Percentiles rank a stretch among this genome's conserved stretches.
phyloP scores from a whole-genome alignment of 192 early-diverging fungal species.

The Jimgerdemannia lactiflua region DNA sequence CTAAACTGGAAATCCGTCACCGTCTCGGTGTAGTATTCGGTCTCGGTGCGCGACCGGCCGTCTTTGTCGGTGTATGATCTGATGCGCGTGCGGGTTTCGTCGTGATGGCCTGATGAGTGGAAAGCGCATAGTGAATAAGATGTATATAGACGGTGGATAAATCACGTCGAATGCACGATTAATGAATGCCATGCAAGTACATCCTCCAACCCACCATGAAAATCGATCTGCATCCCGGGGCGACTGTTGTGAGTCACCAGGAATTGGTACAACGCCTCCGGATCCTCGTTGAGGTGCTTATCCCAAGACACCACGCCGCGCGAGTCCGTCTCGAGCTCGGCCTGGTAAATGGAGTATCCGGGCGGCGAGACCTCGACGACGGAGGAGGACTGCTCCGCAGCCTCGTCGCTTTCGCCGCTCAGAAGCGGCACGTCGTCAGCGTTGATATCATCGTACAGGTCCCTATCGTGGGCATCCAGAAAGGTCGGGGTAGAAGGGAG shows the following conservation, averaged over 20 bases:
- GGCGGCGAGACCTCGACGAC: constrained; percentile 11
- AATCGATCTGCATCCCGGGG: constrained; percentile 24
- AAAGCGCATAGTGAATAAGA: too few species aligned
- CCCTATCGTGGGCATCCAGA: not conserved
- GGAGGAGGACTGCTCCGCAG: not conserved
- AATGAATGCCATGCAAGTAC: not conserved
- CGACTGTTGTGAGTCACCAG: constrained; percentile 24
- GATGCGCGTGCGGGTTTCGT: constrained; percentile 21
- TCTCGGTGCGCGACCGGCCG: constrained; percentile 18
- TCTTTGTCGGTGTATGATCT: constrained; percentile 13
- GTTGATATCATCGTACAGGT: not conserved
- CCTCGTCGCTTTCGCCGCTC: not conserved
- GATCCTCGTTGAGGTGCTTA: constrained; percentile 27
- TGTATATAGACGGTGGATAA: too few species aligned
- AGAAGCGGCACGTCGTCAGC: not conserved
- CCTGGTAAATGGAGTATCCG: constrained; percentile 21
- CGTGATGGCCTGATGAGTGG: constrained; percentile 20
- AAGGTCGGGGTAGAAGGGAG: not conserved
- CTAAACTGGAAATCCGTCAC: constrained; percentile 31
- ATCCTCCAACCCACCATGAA: constrained; percentile 16
- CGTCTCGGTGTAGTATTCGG: constrained; percentile 18
- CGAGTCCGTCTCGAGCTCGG: constrained; percentile 13
- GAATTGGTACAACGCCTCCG: constrained; percentile 30
- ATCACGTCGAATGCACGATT: not conserved
- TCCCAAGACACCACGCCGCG: constrained; percentile 27